phyloP scores from a whole-genome alignment of 805 yeast genomes.

The Saturnispora quitensis region DNA sequence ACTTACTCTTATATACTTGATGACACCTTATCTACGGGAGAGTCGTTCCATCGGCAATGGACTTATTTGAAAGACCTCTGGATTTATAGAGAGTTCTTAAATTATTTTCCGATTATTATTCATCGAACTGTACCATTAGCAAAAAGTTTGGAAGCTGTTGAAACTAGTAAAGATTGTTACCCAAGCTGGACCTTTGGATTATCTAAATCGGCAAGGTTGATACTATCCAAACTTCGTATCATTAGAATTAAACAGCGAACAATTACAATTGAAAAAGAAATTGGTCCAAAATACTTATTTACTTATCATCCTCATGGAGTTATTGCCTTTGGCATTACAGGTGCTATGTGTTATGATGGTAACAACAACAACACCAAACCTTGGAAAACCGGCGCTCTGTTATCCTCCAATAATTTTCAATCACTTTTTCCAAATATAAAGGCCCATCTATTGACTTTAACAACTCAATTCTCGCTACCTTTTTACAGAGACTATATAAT shows the following conservation, averaged over 20 bases:
- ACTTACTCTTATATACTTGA: conserved; percentile 47
- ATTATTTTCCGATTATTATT: conserved; percentile 71
- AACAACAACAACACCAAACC: neutral
- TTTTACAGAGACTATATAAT: conserved; percentile 78
- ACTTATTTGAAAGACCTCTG: conserved; percentile 44
- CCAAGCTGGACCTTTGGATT: conserved; percentile 7
- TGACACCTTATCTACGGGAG: conserved; percentile 69
- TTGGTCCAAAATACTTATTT: conserved; percentile 75
- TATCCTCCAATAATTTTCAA: conserved; percentile 33
- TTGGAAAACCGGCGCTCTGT: conserved; percentile 8
- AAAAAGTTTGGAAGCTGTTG: conserved; percentile 51
- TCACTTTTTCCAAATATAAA: conserved; percentile 71
- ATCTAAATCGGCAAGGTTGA: neutral
- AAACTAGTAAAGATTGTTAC: neutral
- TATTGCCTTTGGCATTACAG: conserved; percentile 70
- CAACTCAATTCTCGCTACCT: conserved; percentile 77
- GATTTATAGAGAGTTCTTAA: conserved; percentile 64
- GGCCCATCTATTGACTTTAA: conserved; percentile 66
- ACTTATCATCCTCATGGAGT: conserved; percentile 97
- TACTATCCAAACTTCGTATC: conserved; percentile 1
- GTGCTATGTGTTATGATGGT: conserved; percentile 3
- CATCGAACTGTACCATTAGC: conserved; percentile 59
- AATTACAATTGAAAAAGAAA: conserved; percentile 20
- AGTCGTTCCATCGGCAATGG: conserved; percentile 48
- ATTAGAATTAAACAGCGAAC: conserved; percentile 3